Evolutionary conservation across 176 grass and related monocot genomes (phyloP).

Genomic region (Dendrocalamus sinicus): DNA sequence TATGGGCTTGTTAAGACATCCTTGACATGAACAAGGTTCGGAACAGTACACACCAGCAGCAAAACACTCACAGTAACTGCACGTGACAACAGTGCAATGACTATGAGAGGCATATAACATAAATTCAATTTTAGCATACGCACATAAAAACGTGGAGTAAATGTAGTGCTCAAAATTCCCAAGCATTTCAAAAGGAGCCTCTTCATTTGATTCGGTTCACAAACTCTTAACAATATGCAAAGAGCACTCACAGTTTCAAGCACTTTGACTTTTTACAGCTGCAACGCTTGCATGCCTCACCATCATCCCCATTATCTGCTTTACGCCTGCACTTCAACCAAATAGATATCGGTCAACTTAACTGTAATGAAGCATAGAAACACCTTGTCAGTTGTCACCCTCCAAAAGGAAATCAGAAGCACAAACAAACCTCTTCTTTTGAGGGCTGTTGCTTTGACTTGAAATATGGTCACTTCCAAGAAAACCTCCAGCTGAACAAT

Average conservation of each 20-base stretch:
- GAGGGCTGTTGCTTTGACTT: constrained; percentile 76
- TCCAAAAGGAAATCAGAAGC: constrained; percentile 18
- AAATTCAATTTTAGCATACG: constrained; percentile 1
- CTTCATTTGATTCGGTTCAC: not conserved
- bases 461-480: constrained; percentile 61
- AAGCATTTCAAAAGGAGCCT: constrained; percentile 20
- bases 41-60: constrained; percentile 99
- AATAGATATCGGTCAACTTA: constrained; percentile 22
- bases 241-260: constrained; percentile 81
- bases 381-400: not conserved
- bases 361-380: constrained; percentile 21
- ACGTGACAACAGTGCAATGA: constrained; percentile 33
- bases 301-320: constrained; percentile 74
- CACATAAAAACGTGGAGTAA: constrained; percentile 2
- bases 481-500: constrained; percentile 52
- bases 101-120: constrained; percentile 27
- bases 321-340: constrained; percentile 64
- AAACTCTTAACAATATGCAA: constrained; percentile 20
- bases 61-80: constrained; percentile 98
- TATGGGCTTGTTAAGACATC: constrained; percentile 94
- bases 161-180: constrained; percentile 12
- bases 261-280: constrained; percentile 99
- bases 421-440: constrained; percentile 78
- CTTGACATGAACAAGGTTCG: constrained; percentile 93
- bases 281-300: constrained; percentile 92